A percentile compares a stretch with the other conserved stretches of the same genome.
Conservation (phyloP, 2,329 filamentous ascomycete genomes). For the Drechslerella coelobrocha region DNA sequence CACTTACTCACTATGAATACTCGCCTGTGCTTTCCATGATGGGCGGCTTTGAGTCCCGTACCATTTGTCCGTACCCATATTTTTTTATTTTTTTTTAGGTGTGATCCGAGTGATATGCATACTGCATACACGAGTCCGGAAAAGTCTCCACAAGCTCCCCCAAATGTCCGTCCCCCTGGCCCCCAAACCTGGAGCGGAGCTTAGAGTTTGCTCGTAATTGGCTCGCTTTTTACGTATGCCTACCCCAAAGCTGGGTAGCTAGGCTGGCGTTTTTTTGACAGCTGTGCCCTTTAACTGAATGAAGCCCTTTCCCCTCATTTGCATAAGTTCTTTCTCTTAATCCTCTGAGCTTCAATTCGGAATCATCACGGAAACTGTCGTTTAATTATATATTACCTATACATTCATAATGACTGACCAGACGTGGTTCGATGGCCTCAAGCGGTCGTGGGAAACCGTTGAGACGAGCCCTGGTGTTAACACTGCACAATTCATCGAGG, state of each 20-base stretch:
- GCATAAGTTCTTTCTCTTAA: not conserved
- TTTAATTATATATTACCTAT: not conserved
- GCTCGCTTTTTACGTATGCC: slow-evolving; percentile 4
- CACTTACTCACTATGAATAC: too few species aligned
- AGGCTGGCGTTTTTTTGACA: slow-evolving; percentile 1
- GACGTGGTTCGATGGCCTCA: slow-evolving; percentile 86
- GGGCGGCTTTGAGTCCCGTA: slow-evolving; percentile 1
- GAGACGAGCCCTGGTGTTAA: slow-evolving; percentile 74
- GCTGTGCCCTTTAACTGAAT: slow-evolving; percentile 1
- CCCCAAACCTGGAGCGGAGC: not conserved
- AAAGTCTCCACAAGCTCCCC: slow-evolving; percentile 15
- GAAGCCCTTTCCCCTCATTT: slow-evolving; percentile 15
- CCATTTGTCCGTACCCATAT: too few species aligned
- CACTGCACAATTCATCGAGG: slow-evolving; percentile 88
- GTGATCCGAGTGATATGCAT: slow-evolving; percentile 6
- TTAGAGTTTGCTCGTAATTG: slow-evolving; percentile 25
- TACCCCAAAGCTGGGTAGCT: not conserved
- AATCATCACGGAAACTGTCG: not conserved
- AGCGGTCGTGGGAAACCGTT: slow-evolving; percentile 83
- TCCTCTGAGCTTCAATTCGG: not conserved
- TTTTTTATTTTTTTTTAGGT: too few species aligned
- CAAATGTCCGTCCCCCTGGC: not conserved
- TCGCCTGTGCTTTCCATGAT: slow-evolving; percentile 26
- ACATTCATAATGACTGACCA: slow-evolving; percentile 4
- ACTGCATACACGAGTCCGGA: not conserved